Base-by-base conservation (phyloP, 768 basidiomycete genomes). In the Suillus decipiens region DNA sequence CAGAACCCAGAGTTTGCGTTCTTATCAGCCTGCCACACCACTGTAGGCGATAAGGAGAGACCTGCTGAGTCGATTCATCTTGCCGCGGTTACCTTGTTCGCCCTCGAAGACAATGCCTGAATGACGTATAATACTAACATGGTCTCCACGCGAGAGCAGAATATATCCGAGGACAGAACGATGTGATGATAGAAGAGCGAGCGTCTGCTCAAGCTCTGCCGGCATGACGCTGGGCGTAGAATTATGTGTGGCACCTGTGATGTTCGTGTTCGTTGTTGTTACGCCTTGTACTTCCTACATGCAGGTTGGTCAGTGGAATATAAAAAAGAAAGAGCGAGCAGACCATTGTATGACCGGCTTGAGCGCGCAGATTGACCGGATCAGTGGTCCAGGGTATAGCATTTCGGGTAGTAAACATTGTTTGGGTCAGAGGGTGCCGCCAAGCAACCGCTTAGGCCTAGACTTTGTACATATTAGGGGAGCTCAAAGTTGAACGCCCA, bases 101-200 rank as follows among this genome's bases (percentile, higher is more conserved):
- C 92, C 92, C 66, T 94, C 93, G 67, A 94, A 94, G 6, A 93
- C 83, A 59, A 91, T 90, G 15, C 92, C 93, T 1, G 91, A 89
- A 69, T 92, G 89, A 37, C 92, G 83, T 68, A 97, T 89, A 66
- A 97, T 93, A 68, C 88, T 87, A 22, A 86, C 83, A 7, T 88
- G 88, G 53, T 84, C 83, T 0, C 87, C 84, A 5, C 93, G 83
- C 3, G 92, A 89, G 37, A 96, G 80, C 0, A 96, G 84, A 70
- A 96, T 83, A 73, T 95, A 95, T 1, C 95, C 94, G 7, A 93
- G 84, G 4, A 96, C 93, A 22, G 92, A 89, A 19, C 92, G 84
- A 71, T 96, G 91, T 5, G 90, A 83, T 1, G 92, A 89, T 59
- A 96, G 81, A 65, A 89, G 76, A 0, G 87, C 75, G 14, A 96